Percentiles rank a stretch among this genome's conserved stretches.
phyloP scores from a whole-genome alignment of 2,329 filamentous ascomycete genomes.

The Graphium sp. region DNA sequence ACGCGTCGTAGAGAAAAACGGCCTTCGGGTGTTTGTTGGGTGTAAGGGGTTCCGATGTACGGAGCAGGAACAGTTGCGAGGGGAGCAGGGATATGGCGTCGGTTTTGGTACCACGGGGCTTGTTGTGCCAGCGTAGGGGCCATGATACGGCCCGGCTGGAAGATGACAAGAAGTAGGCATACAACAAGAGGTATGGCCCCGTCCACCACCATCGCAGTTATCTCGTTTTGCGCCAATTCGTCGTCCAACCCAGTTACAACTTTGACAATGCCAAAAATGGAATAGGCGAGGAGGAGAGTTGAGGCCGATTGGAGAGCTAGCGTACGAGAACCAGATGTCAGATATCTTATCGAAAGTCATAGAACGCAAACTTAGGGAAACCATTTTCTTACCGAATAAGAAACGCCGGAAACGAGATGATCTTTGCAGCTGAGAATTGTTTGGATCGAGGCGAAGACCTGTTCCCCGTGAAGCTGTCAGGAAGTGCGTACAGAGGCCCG shows the following conservation, averaged over 20 bases:
- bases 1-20: no score
- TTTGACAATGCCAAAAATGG: constrained; percentile 22
- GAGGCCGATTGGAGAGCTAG: constrained; percentile 19
- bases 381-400: constrained; percentile 20
- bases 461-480: constrained; percentile 19
- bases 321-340: not conserved
- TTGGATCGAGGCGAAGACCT: constrained; percentile 18
- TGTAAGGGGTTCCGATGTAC: no score
- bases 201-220: constrained; percentile 19
- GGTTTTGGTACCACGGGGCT: no score
- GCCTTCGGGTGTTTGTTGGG: no score
- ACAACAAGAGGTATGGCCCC: constrained; percentile 21
- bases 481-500: constrained; percentile 21
- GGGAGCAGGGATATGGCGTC: no score
- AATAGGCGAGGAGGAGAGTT: constrained; percentile 19
- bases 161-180: constrained; percentile 15
- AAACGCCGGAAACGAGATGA: constrained; percentile 24
- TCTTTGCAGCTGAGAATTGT: constrained; percentile 20
- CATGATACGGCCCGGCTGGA: constrained; percentile 21
- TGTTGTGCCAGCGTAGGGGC: no score
- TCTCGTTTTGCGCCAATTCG: constrained; percentile 18
- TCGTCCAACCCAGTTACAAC: constrained; percentile 17
- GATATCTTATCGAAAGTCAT: not conserved
- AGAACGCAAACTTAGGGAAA: not conserved
- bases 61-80: no score